Base-by-base conservation (phyloP, 441 rosid species). In the Jatropha podagrica region DNA sequence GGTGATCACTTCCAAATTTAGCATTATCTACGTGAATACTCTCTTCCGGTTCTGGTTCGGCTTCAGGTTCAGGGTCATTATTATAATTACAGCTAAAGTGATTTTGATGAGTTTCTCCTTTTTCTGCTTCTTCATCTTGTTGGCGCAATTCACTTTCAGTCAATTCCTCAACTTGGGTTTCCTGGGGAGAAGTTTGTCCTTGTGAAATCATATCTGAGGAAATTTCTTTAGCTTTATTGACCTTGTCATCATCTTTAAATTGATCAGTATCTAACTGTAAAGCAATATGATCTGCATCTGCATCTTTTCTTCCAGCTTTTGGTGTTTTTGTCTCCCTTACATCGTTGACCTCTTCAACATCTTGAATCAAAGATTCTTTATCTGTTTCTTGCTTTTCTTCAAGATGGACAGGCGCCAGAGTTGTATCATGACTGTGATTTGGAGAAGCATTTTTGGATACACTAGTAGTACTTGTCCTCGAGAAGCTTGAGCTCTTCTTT, bases 1-100 rank as follows among this genome's bases (percentile, higher is more conserved):
- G 75, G 70, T 73, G 78, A 64, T 64, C 80, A 23, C 37, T 74
- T 61, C 81, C 76, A 60, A 61, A 73, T 80, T 72, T 80, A 65
- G 4, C 42, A 75, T 71, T 74, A 75, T 76, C 77, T 56, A 60
- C 76, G 11, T 7, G 56, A 62, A 65, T 67, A 42, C 23, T 67
- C 69, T 78, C 84, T 67, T 82, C 82, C 46, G 6, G 7, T 42
- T 42, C 46, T 1, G 46, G 46, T 42, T 42, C 46, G 0, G 46
- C 3, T 42, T 8, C 9, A 42, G 6, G 46, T 42, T 42, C 9
- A 42, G 46, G 46, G 46, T 42, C 9, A 42, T 42, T 42, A 42
- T 42, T 42, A 42, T 56, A 62, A 23, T 51, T 67, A 63, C 58
- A 54, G 48, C 37, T 70, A 26, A 32, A 38, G 49, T 4, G 37